A percentile compares a stretch with the other conserved stretches of the same genome.
Conservation (phyloP, 495 filamentous ascomycete genomes). For the Penicillium soppii region DNA sequence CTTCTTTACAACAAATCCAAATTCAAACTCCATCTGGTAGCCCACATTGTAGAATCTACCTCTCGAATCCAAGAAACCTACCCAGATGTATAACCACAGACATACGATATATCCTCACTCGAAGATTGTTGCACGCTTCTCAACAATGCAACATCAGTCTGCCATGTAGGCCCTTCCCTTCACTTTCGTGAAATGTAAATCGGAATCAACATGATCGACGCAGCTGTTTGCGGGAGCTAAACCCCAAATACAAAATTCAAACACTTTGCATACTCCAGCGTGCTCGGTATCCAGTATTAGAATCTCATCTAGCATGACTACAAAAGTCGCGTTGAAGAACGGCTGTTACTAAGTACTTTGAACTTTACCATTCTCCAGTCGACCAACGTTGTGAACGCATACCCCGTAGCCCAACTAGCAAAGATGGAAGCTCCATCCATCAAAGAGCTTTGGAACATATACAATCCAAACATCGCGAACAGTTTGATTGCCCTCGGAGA, state of each 20-base stretch:
- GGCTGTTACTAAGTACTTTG: slow-evolving; percentile 23
- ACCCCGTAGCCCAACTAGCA: slow-evolving; percentile 20
- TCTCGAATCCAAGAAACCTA: slow-evolving; percentile 16
- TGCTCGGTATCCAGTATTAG: slow-evolving; percentile 29
- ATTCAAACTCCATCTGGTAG: slow-evolving; percentile 25
- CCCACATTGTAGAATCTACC: slow-evolving; percentile 9
- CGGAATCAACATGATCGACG: slow-evolving; percentile 19
- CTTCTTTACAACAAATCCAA: slow-evolving; percentile 24
- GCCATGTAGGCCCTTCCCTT: slow-evolving; percentile 16
- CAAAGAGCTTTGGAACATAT: slow-evolving; percentile 1
- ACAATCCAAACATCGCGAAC: slow-evolving; percentile 16
- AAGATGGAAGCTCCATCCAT: slow-evolving; percentile 15
- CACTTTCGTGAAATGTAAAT: slow-evolving; percentile 29
- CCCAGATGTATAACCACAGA: slow-evolving; percentile 24
- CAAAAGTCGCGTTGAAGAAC: slow-evolving; percentile 36
- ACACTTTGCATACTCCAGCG: slow-evolving; percentile 30
- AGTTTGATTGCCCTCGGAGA: slow-evolving; percentile 24
- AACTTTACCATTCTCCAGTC: slow-evolving; percentile 36
- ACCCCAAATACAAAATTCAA: slow-evolving; percentile 8
- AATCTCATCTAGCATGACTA: slow-evolving; percentile 34
- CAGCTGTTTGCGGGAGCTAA: slow-evolving; percentile 17
- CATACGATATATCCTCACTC: slow-evolving; percentile 20
- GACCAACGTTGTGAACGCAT: slow-evolving; percentile 31
- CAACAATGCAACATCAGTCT: slow-evolving; percentile 18
- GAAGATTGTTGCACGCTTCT: slow-evolving; percentile 18